phyloP scores from a whole-genome alignment of 352 stramenopile genomes.

The Phytophthora tentaculata region DNA sequence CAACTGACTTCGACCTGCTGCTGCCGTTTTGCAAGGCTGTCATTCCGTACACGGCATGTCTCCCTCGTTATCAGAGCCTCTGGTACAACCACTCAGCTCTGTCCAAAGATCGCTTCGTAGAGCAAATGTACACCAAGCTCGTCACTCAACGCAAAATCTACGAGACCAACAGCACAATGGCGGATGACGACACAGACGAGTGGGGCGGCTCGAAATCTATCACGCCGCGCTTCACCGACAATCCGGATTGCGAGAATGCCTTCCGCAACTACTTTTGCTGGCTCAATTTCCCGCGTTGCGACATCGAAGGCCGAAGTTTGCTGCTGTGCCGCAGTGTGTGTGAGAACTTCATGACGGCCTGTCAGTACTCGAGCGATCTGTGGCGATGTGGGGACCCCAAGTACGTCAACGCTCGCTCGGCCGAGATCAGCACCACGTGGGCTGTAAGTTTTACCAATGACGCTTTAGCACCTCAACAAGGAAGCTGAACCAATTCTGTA shows the following conservation, averaged over 20 bases:
- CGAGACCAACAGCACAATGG: constrained; percentile 71
- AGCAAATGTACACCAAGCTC: constrained; percentile 75
- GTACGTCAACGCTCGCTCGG: constrained; percentile 69
- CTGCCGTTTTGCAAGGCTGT: constrained; percentile 76
- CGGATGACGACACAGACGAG: constrained; percentile 71
- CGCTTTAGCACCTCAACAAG: not conserved
- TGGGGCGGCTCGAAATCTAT: constrained; percentile 63
- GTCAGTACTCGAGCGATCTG: constrained; percentile 82
- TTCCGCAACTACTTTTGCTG: constrained; percentile 92
- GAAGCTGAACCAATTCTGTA: not conserved
- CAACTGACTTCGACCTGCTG: constrained; percentile 69
- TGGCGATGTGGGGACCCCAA: constrained; percentile 86
- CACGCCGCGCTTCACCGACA: constrained; percentile 82
- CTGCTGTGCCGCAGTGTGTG: constrained; percentile 90
- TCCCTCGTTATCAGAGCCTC: constrained; percentile 73
- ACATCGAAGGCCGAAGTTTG: constrained; percentile 80
- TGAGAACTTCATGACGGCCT: constrained; percentile 92
- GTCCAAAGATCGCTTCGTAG: constrained; percentile 72
- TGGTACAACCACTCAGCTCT: constrained; percentile 84
- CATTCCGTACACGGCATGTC: constrained; percentile 75
- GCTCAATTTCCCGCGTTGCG: constrained; percentile 92
- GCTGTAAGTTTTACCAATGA: constrained; percentile 41
- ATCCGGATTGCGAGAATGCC: constrained; percentile 90
- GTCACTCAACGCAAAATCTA: constrained; percentile 60
- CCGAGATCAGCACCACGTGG: constrained; percentile 72